Evolutionary conservation across 2,329 filamentous ascomycete species (phyloP), one percentile per base, ranked within the genome.

Genomic region (Paraphaeosphaeria minitans): DNA sequence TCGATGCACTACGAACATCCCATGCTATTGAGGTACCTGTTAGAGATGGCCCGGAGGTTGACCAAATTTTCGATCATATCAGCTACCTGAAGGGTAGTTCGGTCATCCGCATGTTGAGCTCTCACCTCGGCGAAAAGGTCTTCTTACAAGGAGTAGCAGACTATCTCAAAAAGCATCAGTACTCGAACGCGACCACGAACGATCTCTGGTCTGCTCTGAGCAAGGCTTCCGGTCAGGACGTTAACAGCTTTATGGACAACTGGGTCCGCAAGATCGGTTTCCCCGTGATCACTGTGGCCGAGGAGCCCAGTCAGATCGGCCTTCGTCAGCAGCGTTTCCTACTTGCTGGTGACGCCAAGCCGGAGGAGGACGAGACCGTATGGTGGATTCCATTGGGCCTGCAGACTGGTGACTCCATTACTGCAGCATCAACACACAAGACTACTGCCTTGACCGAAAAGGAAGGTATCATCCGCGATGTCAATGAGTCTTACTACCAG

Each of bases 211-310:
- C 87, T 59, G 92, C 94, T 9, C 82, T 99, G 49, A 91, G 89
- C 73, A 87, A 96, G 69, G 92, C 91, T 4, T 97, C 94, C 9
- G 92, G 92, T 35, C 87, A 92, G 75, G 91, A 98, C 72, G 90
- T 99, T 37, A 88, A 89, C 65, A 83, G 83, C 50, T 89, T 98
- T 72, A 99, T 99, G 93, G 85, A 92, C 65, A 88, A 90, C 19
- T 99, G 95, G 95, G 97, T 98, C 72, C 88, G 89, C 68, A 95
- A 94, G 80, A 96, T 98, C 66, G 95, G 95, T 1, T 96, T 97
- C 78, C 95, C 95, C 0, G 88, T 98, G 14, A 80, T 99, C 21
- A 96, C 91, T 2, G 86, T 98, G 16, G 84, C 89, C 22, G 95
- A 98, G 78, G 88, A 94, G 75, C 86, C 89, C 57, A 90, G 90